Conservation (phyloP, 2,329 filamentous ascomycete species). For the Xylaria sp. region DNA sequence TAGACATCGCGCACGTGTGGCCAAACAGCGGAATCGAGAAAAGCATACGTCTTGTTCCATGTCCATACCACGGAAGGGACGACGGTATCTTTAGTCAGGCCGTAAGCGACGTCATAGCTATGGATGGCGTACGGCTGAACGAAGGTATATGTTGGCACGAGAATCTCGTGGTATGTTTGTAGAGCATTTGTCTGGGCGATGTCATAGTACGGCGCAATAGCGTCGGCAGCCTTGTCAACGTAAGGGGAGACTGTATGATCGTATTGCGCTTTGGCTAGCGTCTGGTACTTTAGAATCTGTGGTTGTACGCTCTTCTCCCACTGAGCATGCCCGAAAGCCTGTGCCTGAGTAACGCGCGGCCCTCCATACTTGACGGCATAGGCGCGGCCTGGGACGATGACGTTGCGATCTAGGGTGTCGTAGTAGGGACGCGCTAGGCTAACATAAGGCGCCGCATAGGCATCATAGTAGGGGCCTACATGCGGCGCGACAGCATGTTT, state of each 20-base stretch:
- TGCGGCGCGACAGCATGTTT: conserved; percentile 75
- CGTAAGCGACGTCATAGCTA: conserved; percentile 73
- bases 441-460: conserved; percentile 86
- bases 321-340: conserved; percentile 73
- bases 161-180: conserved; percentile 75
- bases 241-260: conserved; percentile 77
- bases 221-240: conserved; percentile 69
- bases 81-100: conserved; percentile 74
- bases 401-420: conserved; percentile 66
- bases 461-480: conserved; percentile 84
- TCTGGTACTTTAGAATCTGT: conserved; percentile 73
- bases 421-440: conserved; percentile 82
- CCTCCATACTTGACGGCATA: conserved; percentile 80
- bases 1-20: conserved; percentile 85
- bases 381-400: conserved; percentile 75
- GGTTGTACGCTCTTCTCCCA: conserved; percentile 86
- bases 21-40: conserved; percentile 82
- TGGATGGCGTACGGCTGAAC: conserved; percentile 78
- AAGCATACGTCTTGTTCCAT: conserved; percentile 74
- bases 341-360: conserved; percentile 75
- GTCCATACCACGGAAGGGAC: conserved; percentile 78
- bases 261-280: conserved; percentile 73
- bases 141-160: conserved; percentile 81
- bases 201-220: conserved; percentile 77
- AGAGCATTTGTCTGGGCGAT: conserved; percentile 70